These are phyloP conservation scores for Didymosphaeria variabile DNA, from an alignment of 2,329 filamentous ascomycete species.

Conservation along the genomic window DNA sequence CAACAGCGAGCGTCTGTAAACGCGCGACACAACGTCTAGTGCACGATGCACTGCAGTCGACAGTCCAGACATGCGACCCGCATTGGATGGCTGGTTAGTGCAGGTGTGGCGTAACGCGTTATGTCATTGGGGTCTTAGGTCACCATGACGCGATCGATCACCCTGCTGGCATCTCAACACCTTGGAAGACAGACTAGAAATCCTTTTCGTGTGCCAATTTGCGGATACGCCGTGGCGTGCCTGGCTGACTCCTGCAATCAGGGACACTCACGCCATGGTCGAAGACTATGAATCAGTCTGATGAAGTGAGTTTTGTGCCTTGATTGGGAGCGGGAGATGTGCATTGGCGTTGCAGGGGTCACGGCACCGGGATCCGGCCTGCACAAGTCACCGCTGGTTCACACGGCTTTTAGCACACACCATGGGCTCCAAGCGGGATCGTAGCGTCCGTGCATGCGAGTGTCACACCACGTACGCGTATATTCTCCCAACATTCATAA, in stretches of 20 bases:
- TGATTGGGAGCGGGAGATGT: slow-evolving; percentile 9
- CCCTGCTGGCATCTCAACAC: not conserved
- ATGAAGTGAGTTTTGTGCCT: not conserved
- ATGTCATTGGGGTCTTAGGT: slow-evolving; percentile 11
- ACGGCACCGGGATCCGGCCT: not conserved
- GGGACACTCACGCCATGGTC: not conserved
- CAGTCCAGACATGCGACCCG: not conserved
- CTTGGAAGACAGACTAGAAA: not conserved
- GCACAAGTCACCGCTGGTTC: not conserved
- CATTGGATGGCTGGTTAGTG: slow-evolving; percentile 2
- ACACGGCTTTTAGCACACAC: not conserved
- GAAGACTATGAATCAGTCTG: not conserved
- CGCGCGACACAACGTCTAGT: not conserved
- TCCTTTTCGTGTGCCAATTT: not conserved
- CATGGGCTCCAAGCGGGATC: not conserved
- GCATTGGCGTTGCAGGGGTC: slow-evolving; percentile 10
- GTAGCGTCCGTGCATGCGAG: not conserved
- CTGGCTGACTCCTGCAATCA: not conserved
- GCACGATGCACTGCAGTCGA: not conserved
- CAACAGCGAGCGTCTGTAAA: not conserved
- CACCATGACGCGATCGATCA: slow-evolving; percentile 15
- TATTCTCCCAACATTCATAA: no score
- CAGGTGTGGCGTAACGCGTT: not conserved
- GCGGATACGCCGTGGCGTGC: not conserved
- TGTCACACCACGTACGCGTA: not conserved